Evolutionary conservation across 2,329 filamentous ascomycete species (phyloP), one percentile per base, ranked within the genome.

Genomic region (Simplicillium aogashimaense): DNA sequence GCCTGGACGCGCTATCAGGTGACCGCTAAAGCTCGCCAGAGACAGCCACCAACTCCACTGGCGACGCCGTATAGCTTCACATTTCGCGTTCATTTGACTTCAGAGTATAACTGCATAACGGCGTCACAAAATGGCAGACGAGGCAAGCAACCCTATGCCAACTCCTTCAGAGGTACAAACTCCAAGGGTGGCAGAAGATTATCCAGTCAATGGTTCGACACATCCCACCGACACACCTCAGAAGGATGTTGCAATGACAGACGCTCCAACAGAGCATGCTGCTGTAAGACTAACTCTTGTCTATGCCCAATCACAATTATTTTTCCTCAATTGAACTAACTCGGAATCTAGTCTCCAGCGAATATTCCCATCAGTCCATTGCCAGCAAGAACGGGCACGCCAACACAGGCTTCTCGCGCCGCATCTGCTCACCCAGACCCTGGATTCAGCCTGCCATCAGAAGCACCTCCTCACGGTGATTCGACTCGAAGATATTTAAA

Each of bases 401-500:
- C 66, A 47, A 62, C 64, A 40, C 58, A 63, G 43, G 60, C 64
- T 46, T 78, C 74, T 29, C 66, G 76, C 49, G 72, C 76, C 9
- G 65, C 71, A 7, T 79, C 75, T 25, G 69, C 65, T 36, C 73
- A 77, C 43, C 74, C 75, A 3, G 75, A 79, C 44, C 48, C 66
- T 4, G 58, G 60, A 18, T 67, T 66, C 48, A 60, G 64, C n/a
- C 71, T 81, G 57, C 78, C 78, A 2, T 60, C 70, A 11, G 73
- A 81, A 52, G 71, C 78, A 12, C 69, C 74, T 2, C 60, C 71
- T 1, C 79, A 86, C 52, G 82, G 83, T 36, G 83, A 82, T 16
- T 77, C 80, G 1, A 77, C 78, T 5, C 73, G 83, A 35, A 72
- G 76, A 51, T 88, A 86, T 56, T 60, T 88, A 49, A 87, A 87